These are phyloP conservation scores for Colletotrichum incanum DNA, from an alignment of 2,329 filamentous ascomycete species.

Conservation along the genomic window DNA sequence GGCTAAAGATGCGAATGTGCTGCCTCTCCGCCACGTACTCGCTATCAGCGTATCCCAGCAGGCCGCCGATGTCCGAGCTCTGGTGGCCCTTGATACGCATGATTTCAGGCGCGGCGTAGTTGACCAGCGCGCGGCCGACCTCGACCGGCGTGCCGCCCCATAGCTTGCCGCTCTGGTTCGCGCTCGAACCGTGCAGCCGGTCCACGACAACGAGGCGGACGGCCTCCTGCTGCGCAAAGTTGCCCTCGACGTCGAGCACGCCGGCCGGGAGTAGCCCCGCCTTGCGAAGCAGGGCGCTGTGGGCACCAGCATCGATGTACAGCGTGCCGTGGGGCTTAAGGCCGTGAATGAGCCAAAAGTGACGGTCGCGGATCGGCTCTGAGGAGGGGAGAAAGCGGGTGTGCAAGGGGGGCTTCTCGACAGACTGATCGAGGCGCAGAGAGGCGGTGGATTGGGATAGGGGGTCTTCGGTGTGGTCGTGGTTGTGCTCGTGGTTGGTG, in stretches of 20 bases:
- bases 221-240: slow-evolving; percentile 93
- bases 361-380: slow-evolving; percentile 90
- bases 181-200: slow-evolving; percentile 59
- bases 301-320: slow-evolving; percentile 93
- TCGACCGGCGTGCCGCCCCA: slow-evolving; percentile 73
- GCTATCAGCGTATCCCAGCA: slow-evolving; percentile 93
- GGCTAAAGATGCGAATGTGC: slow-evolving; percentile 83
- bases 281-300: slow-evolving; percentile 84
- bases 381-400: slow-evolving; percentile 92
- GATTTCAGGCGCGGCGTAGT: slow-evolving; percentile 92
- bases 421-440: slow-evolving; percentile 52
- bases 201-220: slow-evolving; percentile 89
- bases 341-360: slow-evolving; percentile 97
- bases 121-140: slow-evolving; percentile 90
- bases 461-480: slow-evolving; percentile 53
- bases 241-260: slow-evolving; percentile 90
- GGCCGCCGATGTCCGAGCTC: slow-evolving; percentile 83
- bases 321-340: slow-evolving; percentile 90
- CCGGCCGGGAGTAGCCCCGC: slow-evolving; percentile 91
- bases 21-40: slow-evolving; percentile 94
- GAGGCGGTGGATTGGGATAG: slow-evolving; percentile 61
- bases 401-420: slow-evolving; percentile 77
- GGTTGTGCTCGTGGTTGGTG: slow-evolving; percentile 39
- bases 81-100: slow-evolving; percentile 85
- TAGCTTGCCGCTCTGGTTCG: slow-evolving; percentile 57